Conservation (phyloP, 768 basidiomycete genomes). For the Macrolepiota dolichaula region DNA sequence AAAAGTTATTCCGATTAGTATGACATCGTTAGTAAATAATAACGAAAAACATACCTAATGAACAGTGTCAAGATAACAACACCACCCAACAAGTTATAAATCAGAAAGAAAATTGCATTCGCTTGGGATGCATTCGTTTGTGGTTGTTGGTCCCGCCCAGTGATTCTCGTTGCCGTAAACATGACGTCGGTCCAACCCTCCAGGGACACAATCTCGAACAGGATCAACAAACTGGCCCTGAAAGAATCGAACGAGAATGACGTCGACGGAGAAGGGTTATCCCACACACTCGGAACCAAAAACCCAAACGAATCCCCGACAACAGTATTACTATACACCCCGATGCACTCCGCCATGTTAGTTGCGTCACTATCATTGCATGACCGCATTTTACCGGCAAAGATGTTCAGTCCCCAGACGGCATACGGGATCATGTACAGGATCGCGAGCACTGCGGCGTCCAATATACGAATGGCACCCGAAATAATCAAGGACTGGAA, state of each 20-base stretch:
- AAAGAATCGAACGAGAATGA: constrained; percentile 91
- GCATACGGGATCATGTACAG: constrained; percentile 92
- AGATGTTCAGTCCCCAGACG: constrained; percentile 93
- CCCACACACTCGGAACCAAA: constrained; percentile 84
- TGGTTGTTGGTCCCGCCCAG: constrained; percentile 67
- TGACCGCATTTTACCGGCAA: constrained; percentile 74
- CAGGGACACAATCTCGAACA: constrained; percentile 94
- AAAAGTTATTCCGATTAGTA: constrained; percentile 14
- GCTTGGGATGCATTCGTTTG: constrained; percentile 66
- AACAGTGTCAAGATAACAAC: constrained; percentile 89
- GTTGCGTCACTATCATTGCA: constrained; percentile 71
- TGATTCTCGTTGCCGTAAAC: constrained; percentile 74
- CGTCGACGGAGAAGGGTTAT: constrained; percentile 78
- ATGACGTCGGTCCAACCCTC: constrained; percentile 98
- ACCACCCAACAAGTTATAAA: constrained; percentile 88
- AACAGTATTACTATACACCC: constrained; percentile 68
- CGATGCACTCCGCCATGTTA: constrained; percentile 64
- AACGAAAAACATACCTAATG: constrained; percentile 61
- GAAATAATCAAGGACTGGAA: constrained; percentile 87
- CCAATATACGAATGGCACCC: constrained; percentile 79
- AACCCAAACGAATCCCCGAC: constrained; percentile 63
- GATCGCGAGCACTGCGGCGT: constrained; percentile 86
- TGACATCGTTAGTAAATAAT: background rate
- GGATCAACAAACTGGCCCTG: constrained; percentile 76
- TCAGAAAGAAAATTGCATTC: constrained; percentile 88